phyloP scores from a whole-genome alignment of 1,284 basidiomycete species.

The Termitomyces sp. region DNA sequence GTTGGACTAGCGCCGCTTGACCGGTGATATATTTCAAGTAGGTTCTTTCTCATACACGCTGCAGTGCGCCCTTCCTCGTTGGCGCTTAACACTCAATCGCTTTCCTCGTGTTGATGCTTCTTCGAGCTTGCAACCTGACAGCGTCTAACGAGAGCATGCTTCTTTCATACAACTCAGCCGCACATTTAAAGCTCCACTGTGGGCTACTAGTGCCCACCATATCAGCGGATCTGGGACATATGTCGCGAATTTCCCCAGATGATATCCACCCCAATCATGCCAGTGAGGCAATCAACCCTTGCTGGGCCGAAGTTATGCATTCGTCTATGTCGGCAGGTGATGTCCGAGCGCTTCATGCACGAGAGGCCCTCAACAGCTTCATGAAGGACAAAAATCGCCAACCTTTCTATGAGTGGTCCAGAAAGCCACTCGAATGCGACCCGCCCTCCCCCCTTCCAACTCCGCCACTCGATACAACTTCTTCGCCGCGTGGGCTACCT shows the following conservation, averaged over 20 bases:
- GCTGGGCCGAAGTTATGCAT: background rate
- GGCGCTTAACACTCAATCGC: background rate
- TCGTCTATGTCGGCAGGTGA: background rate
- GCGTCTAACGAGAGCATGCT: background rate
- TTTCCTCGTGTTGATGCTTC: background rate
- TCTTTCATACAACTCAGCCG: background rate
- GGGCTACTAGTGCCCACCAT: background rate
- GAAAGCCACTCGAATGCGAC: background rate
- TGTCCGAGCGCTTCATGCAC: background rate
- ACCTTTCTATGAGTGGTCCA: background rate
- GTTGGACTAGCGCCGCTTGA: background rate
- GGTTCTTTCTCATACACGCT: background rate
- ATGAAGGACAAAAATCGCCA: background rate
- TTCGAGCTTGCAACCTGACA: background rate
- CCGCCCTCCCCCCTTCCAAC: background rate
- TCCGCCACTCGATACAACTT: background rate
- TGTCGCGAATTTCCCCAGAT: too few relatives aligned
- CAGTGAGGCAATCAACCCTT: background rate
- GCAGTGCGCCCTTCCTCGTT: background rate
- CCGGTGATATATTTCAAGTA: background rate
- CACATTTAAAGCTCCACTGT: background rate
- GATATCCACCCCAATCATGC: background rate
- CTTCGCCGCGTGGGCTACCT: background rate
- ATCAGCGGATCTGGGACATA: background rate
- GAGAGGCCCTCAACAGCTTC: background rate